A percentile compares a stretch with the other conserved stretches of the same genome.
Evolutionary conservation across 164 flowering plant genomes (phyloP).

Genomic region (Pachysandra terminalis): DNA sequence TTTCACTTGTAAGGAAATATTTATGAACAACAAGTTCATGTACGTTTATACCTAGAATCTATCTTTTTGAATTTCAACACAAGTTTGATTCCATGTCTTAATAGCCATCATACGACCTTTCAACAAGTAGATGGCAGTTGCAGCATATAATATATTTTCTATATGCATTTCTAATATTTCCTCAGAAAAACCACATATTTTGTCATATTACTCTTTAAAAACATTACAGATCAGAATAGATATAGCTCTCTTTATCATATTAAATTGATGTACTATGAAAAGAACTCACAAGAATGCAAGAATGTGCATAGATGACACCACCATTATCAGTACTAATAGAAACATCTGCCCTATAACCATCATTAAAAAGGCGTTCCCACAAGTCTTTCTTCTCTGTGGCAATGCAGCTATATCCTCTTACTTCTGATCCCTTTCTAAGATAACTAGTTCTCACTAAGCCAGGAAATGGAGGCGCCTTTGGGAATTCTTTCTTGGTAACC

Average conservation of each 20-base stretch:
- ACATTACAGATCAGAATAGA: background rate
- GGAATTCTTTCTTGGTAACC: background rate
- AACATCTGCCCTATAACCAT: constrained; percentile 77
- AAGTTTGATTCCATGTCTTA: too few relatives aligned
- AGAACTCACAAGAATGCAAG: constrained; percentile 64
- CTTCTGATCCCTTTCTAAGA: constrained; percentile 7
- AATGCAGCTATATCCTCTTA: constrained; percentile 26
- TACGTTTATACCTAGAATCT: too few relatives aligned
- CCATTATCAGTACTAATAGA: constrained; percentile 46
- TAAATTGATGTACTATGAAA: background rate
- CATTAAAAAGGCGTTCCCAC: constrained; percentile 76
- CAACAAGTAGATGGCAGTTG: too few relatives aligned
- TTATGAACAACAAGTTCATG: too few relatives aligned
- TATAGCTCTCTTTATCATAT: background rate
- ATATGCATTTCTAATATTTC: too few relatives aligned
- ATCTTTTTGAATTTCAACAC: too few relatives aligned
- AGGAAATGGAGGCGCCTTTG: constrained; percentile 47
- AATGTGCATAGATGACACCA: constrained; percentile 60
- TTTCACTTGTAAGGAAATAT: too few relatives aligned
- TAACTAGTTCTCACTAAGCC: constrained; percentile 4
- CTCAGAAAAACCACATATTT: too few relatives aligned
- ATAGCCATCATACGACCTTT: too few relatives aligned
- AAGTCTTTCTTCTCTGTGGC: constrained; percentile 28
- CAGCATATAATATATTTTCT: too few relatives aligned
- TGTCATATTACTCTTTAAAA: too few relatives aligned